Evolutionary conservation across 331 rosid genomes (phyloP), one percentile per base, ranked within the genome.

Genomic region (Saraca asoca): DNA sequence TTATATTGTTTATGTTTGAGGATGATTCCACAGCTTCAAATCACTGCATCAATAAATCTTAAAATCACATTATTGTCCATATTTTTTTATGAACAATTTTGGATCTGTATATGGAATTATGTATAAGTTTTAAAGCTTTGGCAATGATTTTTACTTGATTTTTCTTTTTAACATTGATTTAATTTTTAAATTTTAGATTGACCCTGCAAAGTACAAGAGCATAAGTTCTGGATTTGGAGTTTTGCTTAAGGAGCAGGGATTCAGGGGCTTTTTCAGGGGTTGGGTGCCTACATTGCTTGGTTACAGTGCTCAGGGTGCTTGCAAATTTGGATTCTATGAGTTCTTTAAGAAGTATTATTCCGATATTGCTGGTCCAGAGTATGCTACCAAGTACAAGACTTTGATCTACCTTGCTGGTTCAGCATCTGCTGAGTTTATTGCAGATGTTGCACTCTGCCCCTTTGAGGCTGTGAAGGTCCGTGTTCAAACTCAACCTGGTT

Each of bases 231-330:
- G 95, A 29, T 92, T 92, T 68, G 93, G 98, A 64, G 41, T 92
- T 41, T 69, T 85, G 73, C 56, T 85, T 0, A 89, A 75, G 87
- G 98, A 92, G 78, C 98, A 92, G 68, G 98, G 98, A 5, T 3
- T 72, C 4, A 83, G 66, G 75, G 96, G 98, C 7, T 82, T 92
- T 56, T 89, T 79, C 78, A 68, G 87, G 74, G 98, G 98, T 20
- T 89, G 98, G 98, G 96, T 74, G 52, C 98, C 98, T 12, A 92
- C 98, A 45, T 74, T 83, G 48, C 73, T 88, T 4, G 98, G 98
- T 58, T 88, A 91, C 71, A 83, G 95, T 66, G 98, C 95, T 44
- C 98, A 91, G 71, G 95, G 98, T 78, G 98, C 96, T 52, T 87
- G 88, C 86, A 91, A 91, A 82, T 89, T 72, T 69, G 98, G 98